Conservation (phyloP, 176 grass and related monocot species). For the Otatea glauca region DNA sequence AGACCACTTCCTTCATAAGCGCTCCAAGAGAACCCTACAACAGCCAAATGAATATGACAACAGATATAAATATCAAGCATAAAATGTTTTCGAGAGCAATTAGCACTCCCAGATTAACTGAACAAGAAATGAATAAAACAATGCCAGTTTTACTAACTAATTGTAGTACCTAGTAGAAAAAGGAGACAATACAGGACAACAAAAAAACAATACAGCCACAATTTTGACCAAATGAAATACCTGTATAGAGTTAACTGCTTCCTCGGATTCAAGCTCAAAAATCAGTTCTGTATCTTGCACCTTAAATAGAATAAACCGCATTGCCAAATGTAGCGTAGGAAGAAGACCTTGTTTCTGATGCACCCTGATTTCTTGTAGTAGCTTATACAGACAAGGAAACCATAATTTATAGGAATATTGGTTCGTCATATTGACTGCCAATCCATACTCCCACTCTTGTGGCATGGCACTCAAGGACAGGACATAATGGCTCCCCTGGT, state of each 20-base stretch:
- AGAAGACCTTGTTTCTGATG: constrained; percentile 52
- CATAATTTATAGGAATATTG: constrained; percentile 86
- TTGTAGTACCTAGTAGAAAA: background rate
- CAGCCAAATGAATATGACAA: constrained; percentile 33
- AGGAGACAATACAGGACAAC: background rate
- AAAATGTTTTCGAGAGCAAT: background rate
- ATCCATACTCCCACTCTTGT: constrained; percentile 78
- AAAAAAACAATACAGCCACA: constrained; percentile 10
- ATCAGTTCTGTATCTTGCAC: constrained; percentile 78
- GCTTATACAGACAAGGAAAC: constrained; percentile 86
- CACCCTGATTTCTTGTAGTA: constrained; percentile 65
- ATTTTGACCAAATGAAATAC: constrained; percentile 45
- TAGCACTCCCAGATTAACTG: background rate
- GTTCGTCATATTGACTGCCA: constrained; percentile 61
- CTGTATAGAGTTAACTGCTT: constrained; percentile 70
- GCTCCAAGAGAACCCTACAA: constrained; percentile 72
- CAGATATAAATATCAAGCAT: constrained; percentile 18
- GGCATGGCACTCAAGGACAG: constrained; percentile 44
- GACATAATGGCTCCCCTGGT: constrained; percentile 12
- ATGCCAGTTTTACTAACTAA: constrained; percentile 21
- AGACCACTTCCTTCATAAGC: constrained; percentile 82
- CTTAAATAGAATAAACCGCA: constrained; percentile 69
- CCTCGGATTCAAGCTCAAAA: constrained; percentile 74
- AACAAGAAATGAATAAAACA: constrained; percentile 2
- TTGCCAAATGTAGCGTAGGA: constrained; percentile 59